Percentiles rank a stretch among this genome's conserved stretches.
Conservation (phyloP, 352 stramenopile genomes). For the Phytophthora rubi region DNA sequence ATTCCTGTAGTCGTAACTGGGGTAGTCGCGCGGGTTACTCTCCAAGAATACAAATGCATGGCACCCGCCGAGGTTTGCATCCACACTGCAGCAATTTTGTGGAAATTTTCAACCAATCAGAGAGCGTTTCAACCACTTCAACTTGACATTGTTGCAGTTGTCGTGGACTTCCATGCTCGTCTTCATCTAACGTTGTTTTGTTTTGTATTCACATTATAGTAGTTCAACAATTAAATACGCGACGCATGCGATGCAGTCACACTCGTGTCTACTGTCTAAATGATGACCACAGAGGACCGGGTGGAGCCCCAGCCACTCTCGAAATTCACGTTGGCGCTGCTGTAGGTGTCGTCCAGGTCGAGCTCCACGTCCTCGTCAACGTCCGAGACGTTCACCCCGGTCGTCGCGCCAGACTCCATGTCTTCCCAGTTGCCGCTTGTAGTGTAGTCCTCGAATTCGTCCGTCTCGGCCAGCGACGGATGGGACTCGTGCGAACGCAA, state of each 20-base stretch:
- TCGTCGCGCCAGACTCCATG: conserved; percentile 23
- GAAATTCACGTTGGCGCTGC: conserved; percentile 22
- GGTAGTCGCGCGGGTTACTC: neutral
- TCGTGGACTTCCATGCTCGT: neutral
- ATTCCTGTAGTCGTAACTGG: neutral
- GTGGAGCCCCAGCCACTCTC: conserved; percentile 20
- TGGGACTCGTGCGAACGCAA: conserved; percentile 32
- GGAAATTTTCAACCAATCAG: neutral
- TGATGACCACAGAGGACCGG: conserved; percentile 33
- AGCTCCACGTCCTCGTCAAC: conserved; percentile 34
- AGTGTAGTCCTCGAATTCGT: conserved; percentile 42
- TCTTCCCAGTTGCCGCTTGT: conserved; percentile 39
- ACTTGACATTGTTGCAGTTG: neutral
- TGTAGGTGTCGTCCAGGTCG: conserved; percentile 13
- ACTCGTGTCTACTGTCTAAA: conserved; percentile 25
- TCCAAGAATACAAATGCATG: neutral
- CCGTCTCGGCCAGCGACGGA: conserved; percentile 32
- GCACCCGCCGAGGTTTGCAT: neutral
- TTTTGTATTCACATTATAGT: conserved; percentile 1
- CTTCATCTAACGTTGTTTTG: neutral
- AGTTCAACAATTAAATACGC: conserved; percentile 23
- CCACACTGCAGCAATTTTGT: too few relatives aligned
- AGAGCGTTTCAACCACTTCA: neutral
- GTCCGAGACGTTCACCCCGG: conserved; percentile 15
- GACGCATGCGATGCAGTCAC: conserved; percentile 9